Base-by-base conservation (phyloP, 1,284 basidiomycete genomes). In the Termitomyces sp. region DNA sequence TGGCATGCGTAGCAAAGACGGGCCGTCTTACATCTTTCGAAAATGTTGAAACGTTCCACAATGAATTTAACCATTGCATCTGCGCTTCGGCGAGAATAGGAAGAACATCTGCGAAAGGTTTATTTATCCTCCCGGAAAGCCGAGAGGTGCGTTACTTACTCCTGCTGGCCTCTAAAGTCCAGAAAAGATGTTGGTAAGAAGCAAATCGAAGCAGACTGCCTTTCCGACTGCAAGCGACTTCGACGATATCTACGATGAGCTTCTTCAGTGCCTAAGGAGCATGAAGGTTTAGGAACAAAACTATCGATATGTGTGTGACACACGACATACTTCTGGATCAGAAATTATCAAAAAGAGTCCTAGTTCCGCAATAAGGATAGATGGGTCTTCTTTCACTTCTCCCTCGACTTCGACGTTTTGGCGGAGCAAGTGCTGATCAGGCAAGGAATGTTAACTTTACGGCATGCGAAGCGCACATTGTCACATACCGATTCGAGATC, bases 101-200 rank as follows among this genome's bases (percentile, higher is more conserved):
- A 6, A 66, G 60, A 19, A 62, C 35, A 24, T 68, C 78, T 78
- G 31, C 14, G 5, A 31, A 18, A 31, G 26, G 30, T 35, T n/a
- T 42, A 33, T 18, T 34, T 14, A 38, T 24, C 24, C n/a, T 11
- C 4, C 24, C 43, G 14, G 33, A 18, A 35, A 33, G 33, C 26
- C 21, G 45, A 31, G 16, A 47, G 11, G 51, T 45, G 11, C 43
- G 54, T 33, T n/a, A 48, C 76, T 58, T 60, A 76, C 75, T 58
- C 57, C 66, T 59, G 8, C 55, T 64, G 4, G 68, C 68, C 35
- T 80, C 72, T 6, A 66, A 38, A 28, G 66, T 62, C 84, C 84
- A 86, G 38, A 75, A 42, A 10, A 80, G 61, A 58, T 83, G 81
- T 56, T 80, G 79, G 60, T 83, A 84, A 3, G 73, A 64, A 11